These are phyloP conservation scores for Trichosporon asahii DNA, from an alignment of 1,284 basidiomycete species.

Conservation along the genomic window DNA sequence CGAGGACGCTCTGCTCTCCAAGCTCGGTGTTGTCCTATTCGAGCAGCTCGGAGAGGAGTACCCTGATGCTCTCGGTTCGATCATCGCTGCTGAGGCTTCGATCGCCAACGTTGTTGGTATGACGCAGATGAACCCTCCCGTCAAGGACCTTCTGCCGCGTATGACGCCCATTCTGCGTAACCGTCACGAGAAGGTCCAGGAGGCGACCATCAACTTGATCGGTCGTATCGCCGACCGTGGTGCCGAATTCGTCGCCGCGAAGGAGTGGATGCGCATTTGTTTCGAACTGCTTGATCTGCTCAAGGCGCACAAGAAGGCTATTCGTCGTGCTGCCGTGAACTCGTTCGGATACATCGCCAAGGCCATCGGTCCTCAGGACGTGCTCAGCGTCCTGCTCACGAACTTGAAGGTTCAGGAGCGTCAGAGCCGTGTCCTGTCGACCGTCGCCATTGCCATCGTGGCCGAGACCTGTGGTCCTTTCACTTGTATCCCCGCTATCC, in stretches of 20 bases:
- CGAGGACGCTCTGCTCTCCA: slow-evolving; percentile 91
- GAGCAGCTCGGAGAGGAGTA: slow-evolving; percentile 99
- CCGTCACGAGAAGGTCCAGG: slow-evolving; percentile 98
- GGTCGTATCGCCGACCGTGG: slow-evolving; percentile 99
- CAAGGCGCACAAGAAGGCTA: slow-evolving; percentile 99
- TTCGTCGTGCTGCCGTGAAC: slow-evolving; percentile 97
- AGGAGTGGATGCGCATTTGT: slow-evolving; percentile 99
- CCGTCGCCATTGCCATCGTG: slow-evolving; percentile 93
- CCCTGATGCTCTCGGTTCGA: slow-evolving; percentile 95
- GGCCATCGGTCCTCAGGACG: slow-evolving; percentile 98
- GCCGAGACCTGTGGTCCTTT: slow-evolving; percentile 98
- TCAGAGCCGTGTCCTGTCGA: slow-evolving; percentile 97
- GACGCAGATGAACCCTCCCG: slow-evolving; percentile 99
- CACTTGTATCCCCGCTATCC: slow-evolving; percentile 97
- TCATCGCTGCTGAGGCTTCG: slow-evolving; percentile 96
- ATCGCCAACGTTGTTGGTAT: slow-evolving; percentile 99
- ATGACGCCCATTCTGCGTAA: slow-evolving; percentile 99
- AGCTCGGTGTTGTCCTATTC: slow-evolving; percentile 93
- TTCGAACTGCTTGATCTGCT: slow-evolving; percentile 96
- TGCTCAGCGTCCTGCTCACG: slow-evolving; percentile 90
- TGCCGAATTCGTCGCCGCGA: slow-evolving; percentile 91
- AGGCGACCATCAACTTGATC: slow-evolving; percentile 98
- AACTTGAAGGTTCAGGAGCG: slow-evolving; percentile 98
- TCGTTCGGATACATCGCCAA: slow-evolving; percentile 99
- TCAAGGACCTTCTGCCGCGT: slow-evolving; percentile 95